phyloP scores from a whole-genome alignment of 768 basidiomycete genomes.

The Pleurotus ostreatus region DNA sequence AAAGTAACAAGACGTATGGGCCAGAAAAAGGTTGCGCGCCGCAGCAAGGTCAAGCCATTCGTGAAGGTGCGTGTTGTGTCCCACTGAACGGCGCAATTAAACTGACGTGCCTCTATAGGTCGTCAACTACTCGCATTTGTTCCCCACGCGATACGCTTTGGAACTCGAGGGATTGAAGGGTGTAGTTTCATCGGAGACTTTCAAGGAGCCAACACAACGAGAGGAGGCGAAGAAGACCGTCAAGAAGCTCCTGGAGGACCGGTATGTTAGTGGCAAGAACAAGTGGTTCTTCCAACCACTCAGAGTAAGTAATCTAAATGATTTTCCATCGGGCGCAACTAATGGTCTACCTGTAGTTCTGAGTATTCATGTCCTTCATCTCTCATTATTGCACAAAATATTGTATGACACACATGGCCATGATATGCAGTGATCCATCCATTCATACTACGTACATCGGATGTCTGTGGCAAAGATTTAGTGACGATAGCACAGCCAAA shows the following conservation, averaged over 20 bases:
- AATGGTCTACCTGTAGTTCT: conserved; percentile 25
- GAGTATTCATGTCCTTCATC: conserved; percentile 15
- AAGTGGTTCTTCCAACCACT: conserved; percentile 94
- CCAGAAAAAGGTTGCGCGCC: conserved; percentile 85
- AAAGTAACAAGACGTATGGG: conserved; percentile 99
- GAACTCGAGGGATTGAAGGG: conserved; percentile 96
- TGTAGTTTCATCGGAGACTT: conserved; percentile 77
- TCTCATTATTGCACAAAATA: conserved; percentile 13
- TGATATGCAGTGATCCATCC: conserved; percentile 8
- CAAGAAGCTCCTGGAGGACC: conserved; percentile 95
- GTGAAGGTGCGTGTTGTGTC: conserved; percentile 73
- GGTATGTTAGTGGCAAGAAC: conserved; percentile 93
- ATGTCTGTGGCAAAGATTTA: not conserved
- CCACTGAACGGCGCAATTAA: not conserved
- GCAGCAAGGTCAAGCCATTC: conserved; percentile 99
- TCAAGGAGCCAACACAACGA: conserved; percentile 96
- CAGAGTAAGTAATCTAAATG: conserved; percentile 46
- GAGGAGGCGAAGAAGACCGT: conserved; percentile 94
- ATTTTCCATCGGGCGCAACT: conserved; percentile 3
- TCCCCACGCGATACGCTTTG: conserved; percentile 98
- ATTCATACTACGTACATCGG: not conserved
- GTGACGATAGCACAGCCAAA: no score
- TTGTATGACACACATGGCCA: conserved; percentile 14
- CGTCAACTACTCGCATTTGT: conserved; percentile 97
- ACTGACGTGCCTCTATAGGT: conserved; percentile 40